These are phyloP conservation scores for Tillandsia fasciculata DNA, from an alignment of 176 grass and related monocot genomes.

Conservation along the genomic window DNA sequence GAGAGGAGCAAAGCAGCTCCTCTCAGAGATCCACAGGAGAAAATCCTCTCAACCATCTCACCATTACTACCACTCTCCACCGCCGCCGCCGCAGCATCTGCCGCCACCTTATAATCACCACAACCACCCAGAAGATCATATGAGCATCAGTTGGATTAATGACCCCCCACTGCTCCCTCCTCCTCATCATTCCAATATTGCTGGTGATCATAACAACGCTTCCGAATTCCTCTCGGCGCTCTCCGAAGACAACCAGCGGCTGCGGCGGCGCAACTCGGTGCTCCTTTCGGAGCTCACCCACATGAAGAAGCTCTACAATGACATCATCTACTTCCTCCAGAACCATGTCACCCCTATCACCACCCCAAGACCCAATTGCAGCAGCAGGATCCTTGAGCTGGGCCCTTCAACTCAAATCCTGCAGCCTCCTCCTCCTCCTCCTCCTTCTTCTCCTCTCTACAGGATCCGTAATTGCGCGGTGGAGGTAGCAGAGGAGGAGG, in stretches of 20 bases:
- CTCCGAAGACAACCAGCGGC: slow-evolving; percentile 78
- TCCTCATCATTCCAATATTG: too few species aligned
- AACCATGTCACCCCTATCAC: slow-evolving; percentile 54
- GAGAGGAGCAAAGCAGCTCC: slow-evolving; percentile 83
- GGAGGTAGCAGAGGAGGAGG: slow-evolving; percentile 1
- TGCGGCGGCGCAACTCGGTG: slow-evolving; percentile 68
- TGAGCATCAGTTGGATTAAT: slow-evolving; percentile 2
- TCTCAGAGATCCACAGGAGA: slow-evolving; percentile 77
- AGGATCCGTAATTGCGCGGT: too few species aligned
- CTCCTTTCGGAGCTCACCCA: slow-evolving; percentile 75
- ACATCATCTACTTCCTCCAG: slow-evolving; percentile 93
- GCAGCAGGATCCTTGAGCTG: slow-evolving; percentile 42
- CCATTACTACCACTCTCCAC: slow-evolving; percentile 8
- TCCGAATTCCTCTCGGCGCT: slow-evolving; percentile 58
- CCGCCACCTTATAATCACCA: slow-evolving; percentile 23
- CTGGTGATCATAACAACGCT: background rate
- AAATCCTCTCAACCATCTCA: slow-evolving; percentile 49
- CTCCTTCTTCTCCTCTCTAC: too few species aligned
- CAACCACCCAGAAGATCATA: slow-evolving; percentile 31
- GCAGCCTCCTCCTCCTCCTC: background rate
- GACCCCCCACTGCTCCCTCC: background rate
- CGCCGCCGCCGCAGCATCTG: slow-evolving; percentile 22
- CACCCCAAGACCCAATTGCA: slow-evolving; percentile 22
- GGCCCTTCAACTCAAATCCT: slow-evolving; percentile 4
- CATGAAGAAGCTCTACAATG: slow-evolving; percentile 97